Evolutionary conservation across 2,329 filamentous ascomycete genomes (phyloP), one percentile per base, ranked within the genome.

Genomic region (Fusarium equiseti): DNA sequence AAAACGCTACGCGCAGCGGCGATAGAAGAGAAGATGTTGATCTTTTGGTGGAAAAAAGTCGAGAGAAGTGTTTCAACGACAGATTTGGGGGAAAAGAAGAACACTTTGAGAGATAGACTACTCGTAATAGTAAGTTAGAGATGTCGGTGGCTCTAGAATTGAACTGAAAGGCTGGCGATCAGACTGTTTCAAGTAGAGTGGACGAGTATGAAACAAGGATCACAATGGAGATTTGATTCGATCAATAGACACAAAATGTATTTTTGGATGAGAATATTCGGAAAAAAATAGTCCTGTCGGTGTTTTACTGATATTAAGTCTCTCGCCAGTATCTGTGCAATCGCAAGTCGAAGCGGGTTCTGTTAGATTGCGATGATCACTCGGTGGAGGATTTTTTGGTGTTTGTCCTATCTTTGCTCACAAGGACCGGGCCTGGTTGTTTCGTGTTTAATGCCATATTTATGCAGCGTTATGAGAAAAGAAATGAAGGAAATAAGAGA

Each of bases 181-280:
- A 69, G 55, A 56, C 63, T 55, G 73, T 75, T 75, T 75, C 73
- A 75, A 62, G 66, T 75, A 57, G 63, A 75, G 61, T 69, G 49
- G 35, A 67, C 29, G 58, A 62, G 59, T 32, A 59, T 59, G 54
- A 70, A 50, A 63, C 56, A 56, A 51, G 43, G 64, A 61, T 69
- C 59, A 55, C 46, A 22, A 57, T 38, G 53, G 50, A 24, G 35
- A 54, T 51, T 29, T 26, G 27, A 32, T 38, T 38, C n/a, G 35
- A 18, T 38, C 50, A 35, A 18, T 9, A 35, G 18, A 29, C 27
- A 40, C 38, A 42, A 31, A n/a, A 38, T 26, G 27, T 55, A 29
- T 49, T 6, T 52, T 49, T 32, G 26, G 20, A 53, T 40, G 18
- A 15, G 42, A 32, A 35, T 54, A 20, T 35, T 32, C 26, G n/a